These are phyloP conservation scores for Ceratobasidium sp. DNA, from an alignment of 1,284 basidiomycete species.

Conservation along the genomic window DNA sequence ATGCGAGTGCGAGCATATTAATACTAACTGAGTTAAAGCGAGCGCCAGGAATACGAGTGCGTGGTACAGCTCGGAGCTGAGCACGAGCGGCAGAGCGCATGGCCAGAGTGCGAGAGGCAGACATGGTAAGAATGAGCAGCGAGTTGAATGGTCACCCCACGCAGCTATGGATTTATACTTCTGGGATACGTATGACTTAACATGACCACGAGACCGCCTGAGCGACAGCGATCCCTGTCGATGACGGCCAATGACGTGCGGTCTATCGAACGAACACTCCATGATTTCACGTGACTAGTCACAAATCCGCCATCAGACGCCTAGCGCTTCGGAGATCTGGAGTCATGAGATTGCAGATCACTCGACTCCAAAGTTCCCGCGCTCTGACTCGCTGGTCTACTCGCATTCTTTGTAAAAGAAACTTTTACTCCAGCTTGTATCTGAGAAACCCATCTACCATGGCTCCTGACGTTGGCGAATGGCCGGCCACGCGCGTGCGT, in stretches of 20 bases:
- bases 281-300: background rate
- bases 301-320: background rate
- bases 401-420: background rate
- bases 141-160: background rate
- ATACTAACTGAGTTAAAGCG: conserved; percentile 30
- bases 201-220: conserved; percentile 8
- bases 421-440: background rate
- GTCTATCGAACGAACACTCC: background rate
- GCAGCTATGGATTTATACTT: conserved; percentile 18
- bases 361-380: conserved; percentile 27
- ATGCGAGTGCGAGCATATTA: background rate
- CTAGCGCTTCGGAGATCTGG: conserved; percentile 38
- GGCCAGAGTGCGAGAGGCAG: conserved; percentile 36
- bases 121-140: conserved; percentile 10
- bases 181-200: background rate
- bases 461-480: conserved; percentile 57
- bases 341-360: conserved; percentile 42
- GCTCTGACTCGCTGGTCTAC: conserved; percentile 12
- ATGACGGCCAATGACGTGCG: conserved; percentile 16
- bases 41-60: conserved; percentile 17
- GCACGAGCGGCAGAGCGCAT: conserved; percentile 36
- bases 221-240: background rate
- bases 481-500: conserved; percentile 79
- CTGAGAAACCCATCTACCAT: background rate
- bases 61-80: conserved; percentile 32